A percentile compares a stretch with the other conserved stretches of the same genome.
Conservation (phyloP, 345 rosid species). For the Iberis pinnata region DNA sequence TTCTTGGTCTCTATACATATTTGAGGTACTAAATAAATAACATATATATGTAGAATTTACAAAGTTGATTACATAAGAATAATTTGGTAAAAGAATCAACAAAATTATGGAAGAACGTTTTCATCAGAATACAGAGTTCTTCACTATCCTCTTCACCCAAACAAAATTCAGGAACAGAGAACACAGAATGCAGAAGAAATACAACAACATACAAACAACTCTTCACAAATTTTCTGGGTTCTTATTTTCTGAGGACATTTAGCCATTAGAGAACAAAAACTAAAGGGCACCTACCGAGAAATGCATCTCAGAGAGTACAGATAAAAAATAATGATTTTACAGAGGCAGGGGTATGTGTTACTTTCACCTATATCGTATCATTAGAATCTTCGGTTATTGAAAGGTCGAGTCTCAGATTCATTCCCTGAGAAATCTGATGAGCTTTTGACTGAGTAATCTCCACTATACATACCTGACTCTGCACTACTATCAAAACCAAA, state of each 20-base stretch:
- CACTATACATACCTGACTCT: constrained; percentile 45
- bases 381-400: constrained; percentile 23
- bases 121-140: constrained; percentile 19
- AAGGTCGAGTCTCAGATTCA: constrained; percentile 30
- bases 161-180: constrained; percentile 13
- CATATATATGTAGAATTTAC: background rate
- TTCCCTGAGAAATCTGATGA: constrained; percentile 36
- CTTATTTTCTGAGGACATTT: constrained; percentile 4
- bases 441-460: constrained; percentile 39
- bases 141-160: constrained; percentile 17
- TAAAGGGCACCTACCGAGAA: constrained; percentile 27
- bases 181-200: constrained; percentile 6
- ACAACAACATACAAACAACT: constrained; percentile 4
- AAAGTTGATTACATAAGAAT: background rate
- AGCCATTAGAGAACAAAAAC: constrained; percentile 19
- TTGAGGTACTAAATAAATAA: constrained; percentile 8
- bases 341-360: constrained; percentile 12
- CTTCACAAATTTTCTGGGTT: constrained; percentile 17
- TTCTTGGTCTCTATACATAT: constrained; percentile 6
- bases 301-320: constrained; percentile 18
- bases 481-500: constrained; percentile 40
- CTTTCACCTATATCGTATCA: constrained; percentile 21
- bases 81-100: constrained; percentile 19
- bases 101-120: constrained; percentile 14
- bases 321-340: constrained; percentile 18